Conservation (phyloP, 441 rosid genomes). For the Erodium moschatum region DNA sequence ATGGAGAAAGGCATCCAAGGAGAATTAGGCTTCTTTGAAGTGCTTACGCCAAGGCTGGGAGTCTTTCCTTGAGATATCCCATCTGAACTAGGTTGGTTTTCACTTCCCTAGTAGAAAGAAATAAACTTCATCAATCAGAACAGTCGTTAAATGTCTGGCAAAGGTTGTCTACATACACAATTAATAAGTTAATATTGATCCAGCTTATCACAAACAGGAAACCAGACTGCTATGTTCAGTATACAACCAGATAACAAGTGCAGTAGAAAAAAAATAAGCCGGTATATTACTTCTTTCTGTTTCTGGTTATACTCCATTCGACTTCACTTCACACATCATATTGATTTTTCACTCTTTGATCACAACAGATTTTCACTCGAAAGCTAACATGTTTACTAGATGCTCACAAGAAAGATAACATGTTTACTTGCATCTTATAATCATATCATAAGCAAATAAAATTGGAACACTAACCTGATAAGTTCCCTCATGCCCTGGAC, state of each 20-base stretch:
- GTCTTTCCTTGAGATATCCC: conserved; percentile 38
- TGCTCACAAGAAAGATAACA: neutral
- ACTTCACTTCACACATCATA: neutral
- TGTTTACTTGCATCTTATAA: neutral
- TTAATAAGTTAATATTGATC: neutral
- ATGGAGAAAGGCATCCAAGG: conserved; percentile 92
- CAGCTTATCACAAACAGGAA: neutral
- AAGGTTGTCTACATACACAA: neutral
- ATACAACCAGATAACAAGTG: neutral
- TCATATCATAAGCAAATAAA: neutral
- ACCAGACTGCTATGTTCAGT: too few species aligned
- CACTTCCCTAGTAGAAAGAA: conserved; percentile 26
- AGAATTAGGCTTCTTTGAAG: conserved; percentile 56
- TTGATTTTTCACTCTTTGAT: neutral
- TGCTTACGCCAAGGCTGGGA: conserved; percentile 45
- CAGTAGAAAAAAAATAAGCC: neutral
- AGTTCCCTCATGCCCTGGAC: conserved; percentile 36
- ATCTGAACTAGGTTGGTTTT: conserved; percentile 25
- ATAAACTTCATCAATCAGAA: conserved; percentile 9
- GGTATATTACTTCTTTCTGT: neutral
- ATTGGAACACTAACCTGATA: conserved; percentile 32
- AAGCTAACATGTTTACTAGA: neutral
- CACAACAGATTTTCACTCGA: neutral
- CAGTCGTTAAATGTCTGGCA: neutral
- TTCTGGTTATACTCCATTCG: neutral